Conservation (phyloP, 306 rosid genomes). For the Castanea mollissima region DNA sequence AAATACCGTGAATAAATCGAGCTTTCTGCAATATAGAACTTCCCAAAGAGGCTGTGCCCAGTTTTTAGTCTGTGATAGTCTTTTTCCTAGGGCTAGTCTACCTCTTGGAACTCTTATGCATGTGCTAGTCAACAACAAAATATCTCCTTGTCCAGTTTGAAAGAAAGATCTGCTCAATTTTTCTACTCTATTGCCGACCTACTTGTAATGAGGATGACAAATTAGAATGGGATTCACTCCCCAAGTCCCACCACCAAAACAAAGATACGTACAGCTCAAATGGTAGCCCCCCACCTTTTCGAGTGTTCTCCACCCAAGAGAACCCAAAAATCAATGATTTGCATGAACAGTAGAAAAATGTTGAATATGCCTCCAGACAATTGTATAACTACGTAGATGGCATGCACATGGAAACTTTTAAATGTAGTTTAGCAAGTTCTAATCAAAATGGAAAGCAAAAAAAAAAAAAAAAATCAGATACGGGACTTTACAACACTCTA, state of each 20-base stretch:
- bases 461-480: background rate
- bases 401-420: background rate
- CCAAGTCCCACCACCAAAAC: too few relatives aligned
- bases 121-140: too few relatives aligned
- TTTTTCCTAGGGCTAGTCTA: background rate
- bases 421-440: background rate
- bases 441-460: background rate
- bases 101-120: too few relatives aligned
- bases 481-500: background rate
- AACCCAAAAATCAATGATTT: background rate
- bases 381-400: background rate
- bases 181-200: too few relatives aligned
- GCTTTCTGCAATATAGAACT: background rate
- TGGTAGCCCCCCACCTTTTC: too few relatives aligned
- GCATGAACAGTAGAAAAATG: background rate
- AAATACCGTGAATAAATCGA: too few relatives aligned
- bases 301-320: too few relatives aligned
- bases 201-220: too few relatives aligned
- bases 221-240: too few relatives aligned
- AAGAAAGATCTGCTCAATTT: too few relatives aligned
- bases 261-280: too few relatives aligned
- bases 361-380: background rate
- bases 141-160: too few relatives aligned
- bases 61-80: background rate
- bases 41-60: background rate